Evolutionary conservation across 1,284 basidiomycete genomes (phyloP).

Genomic region (Malassezia arunalokei): DNA sequence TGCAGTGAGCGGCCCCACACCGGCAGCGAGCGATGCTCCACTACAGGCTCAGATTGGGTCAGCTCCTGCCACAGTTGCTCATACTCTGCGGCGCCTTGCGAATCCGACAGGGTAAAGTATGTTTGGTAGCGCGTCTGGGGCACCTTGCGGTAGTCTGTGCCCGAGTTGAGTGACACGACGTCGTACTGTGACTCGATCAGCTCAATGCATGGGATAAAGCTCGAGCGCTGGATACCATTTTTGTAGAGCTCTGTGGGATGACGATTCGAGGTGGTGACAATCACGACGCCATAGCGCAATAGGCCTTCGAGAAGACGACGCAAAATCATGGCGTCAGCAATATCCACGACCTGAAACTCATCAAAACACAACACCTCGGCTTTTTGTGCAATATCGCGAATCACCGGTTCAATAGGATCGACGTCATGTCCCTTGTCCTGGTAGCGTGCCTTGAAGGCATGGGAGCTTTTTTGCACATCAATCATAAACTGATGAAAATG

Average conservation of each 20-base stretch:
- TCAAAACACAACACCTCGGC: conserved; percentile 75
- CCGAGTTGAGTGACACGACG: conserved; percentile 83
- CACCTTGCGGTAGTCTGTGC: conserved; percentile 58
- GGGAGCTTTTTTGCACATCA: conserved; percentile 86
- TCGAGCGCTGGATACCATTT: conserved; percentile 95
- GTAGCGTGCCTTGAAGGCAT: conserved; percentile 51
- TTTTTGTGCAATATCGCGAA: conserved; percentile 67
- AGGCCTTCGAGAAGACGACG: conserved; percentile 73
- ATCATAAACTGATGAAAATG: conserved; percentile 91
- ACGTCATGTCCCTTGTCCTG: conserved; percentile 46
- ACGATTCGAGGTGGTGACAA: conserved; percentile 93
- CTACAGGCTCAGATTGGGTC: conserved; percentile 54
- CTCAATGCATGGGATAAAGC: conserved; percentile 89
- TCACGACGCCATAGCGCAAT: conserved; percentile 76
- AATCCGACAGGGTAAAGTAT: conserved; percentile 69
- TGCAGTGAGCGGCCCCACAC: conserved; percentile 77
- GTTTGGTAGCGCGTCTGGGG: conserved; percentile 61
- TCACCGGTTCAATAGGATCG: conserved; percentile 78
- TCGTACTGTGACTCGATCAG: conserved; percentile 74
- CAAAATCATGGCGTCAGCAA: conserved; percentile 96
- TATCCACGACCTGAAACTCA: conserved; percentile 98
- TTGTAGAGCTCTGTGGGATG: conserved; percentile 95
- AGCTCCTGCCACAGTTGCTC: conserved; percentile 69
- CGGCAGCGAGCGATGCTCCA: conserved; percentile 57
- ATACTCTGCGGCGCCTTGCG: conserved; percentile 59